Evolutionary conservation across 441 rosid species (phyloP).

Genomic region (Pelargonium myrrhifolium): DNA sequence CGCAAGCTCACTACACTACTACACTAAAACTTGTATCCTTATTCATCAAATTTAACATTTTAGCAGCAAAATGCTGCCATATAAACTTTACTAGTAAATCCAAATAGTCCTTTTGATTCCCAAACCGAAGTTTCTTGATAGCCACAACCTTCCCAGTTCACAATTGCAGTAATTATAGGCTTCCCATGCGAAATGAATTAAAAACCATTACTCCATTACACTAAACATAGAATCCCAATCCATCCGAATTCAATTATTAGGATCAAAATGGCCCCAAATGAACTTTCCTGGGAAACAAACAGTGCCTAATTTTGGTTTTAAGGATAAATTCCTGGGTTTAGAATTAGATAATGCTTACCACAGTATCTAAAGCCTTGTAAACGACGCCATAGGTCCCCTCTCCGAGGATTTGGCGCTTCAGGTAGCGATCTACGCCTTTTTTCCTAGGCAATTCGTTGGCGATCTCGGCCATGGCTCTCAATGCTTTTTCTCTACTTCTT

Average conservation of each 20-base stretch:
- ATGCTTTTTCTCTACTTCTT: not conserved
- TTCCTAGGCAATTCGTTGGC: not conserved
- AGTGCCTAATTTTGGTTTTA: not conserved
- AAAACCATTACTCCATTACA: not conserved
- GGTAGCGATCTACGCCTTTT: conserved; percentile 6
- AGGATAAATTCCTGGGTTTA: not conserved
- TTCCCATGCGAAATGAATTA: not conserved
- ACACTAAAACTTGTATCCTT: too few relatives aligned
- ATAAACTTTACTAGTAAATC: not conserved
- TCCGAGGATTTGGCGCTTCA: conserved; percentile 6
- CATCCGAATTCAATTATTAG: not conserved
- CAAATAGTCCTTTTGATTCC: not conserved
- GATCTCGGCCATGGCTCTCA: not conserved
- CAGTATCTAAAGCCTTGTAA: not conserved
- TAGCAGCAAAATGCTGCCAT: too few relatives aligned
- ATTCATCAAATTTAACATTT: too few relatives aligned
- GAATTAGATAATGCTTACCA: conserved; percentile 1
- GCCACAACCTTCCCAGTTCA: not conserved
- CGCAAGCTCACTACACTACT: too few relatives aligned
- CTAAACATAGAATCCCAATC: not conserved
- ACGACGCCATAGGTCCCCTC: conserved; percentile 5
- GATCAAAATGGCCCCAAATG: not conserved
- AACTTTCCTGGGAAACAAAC: not conserved
- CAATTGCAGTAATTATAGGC: not conserved
- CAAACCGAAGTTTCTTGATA: not conserved